Base-by-base conservation (phyloP, 352 stramenopile genomes). In the Phytophthora constricta region DNA sequence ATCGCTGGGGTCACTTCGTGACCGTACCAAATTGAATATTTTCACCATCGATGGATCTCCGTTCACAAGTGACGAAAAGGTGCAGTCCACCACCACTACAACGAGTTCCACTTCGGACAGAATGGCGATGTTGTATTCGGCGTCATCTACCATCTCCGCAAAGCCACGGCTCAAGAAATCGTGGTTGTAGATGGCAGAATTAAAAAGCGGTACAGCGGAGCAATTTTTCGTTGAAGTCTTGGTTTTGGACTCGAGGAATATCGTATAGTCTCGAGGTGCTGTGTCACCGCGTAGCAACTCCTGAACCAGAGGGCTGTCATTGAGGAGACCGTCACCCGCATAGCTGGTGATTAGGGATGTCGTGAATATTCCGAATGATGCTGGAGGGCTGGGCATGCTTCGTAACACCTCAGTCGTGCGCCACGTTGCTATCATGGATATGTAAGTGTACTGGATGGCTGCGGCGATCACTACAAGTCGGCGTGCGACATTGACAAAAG, bases 71-170 rank as follows among this genome's bases (percentile, higher is more conserved):
- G 41, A 20, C 3, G 25, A 45, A 5, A 50, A 74, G 1, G 62
- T 59, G 56, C 76, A 85, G 59, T 85, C 73, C 4, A 82, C 68
- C 0, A 85, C 52, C 0, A 68, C 64, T 5, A 68, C 27, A 14
- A 85, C 60, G 4, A 85, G 65, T 54, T 85, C 76, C 0, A 57
- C 42, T 2, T 71, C 52, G 0, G 39, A 20, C 8, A 80, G 14
- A 39, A 63, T 70, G 11, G 64, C 72, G 16, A 74, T 55, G 56
- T 72, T 76, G 53, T 85, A 80, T 16, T 62, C 46, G 10, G 68
- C 71, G 0, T 68, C 52, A 0, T 33, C 27, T 2, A 74, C 42
- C 2, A 79, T 31, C 0, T 66, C 53, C 0, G 25, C 14, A 8
- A 71, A 75, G 5, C 62, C 61, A n/a, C 48, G 33, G 14, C 71